Base-by-base conservation (phyloP, 306 rosid genomes). In the Gastrolobium villosum region DNA sequence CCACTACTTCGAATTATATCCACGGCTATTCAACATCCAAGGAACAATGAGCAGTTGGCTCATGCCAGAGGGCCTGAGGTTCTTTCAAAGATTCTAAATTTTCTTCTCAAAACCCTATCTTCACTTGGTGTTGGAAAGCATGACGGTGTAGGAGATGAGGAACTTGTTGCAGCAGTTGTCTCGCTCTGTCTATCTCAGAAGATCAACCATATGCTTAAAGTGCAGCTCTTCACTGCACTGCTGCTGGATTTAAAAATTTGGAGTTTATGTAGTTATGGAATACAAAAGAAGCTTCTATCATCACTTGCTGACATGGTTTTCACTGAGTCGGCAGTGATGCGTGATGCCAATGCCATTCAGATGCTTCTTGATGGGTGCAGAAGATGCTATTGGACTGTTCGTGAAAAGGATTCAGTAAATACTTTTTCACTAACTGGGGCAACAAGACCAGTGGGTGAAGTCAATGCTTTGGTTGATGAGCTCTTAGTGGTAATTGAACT, bases 271-370 rank as follows among this genome's bases (percentile, higher is more conserved):
- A 91, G 88, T 83, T 95, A 95, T 86, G 98, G 99, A 76, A 84
- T 95, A 74, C 99, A 95, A 75, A 95, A 95, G 88, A 95, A 95
- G 90, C 99, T 95, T 85, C 84, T 95, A 48, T 93, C 99, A 81
- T 93, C 99, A 53, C 99, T 95, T 56, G 98, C 99, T 14, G 99
- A 95, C 90, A 93, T 93, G 97, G 98, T 95, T 75, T 93, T 95
- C 86, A 89, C 98, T 10, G 94, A 95, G 86, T 87, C 90, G 7
- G 80, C 85, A 39, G 93, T 93, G 53, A 95, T 95, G 98, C 93
- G 97, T 59, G 97, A 93, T 72, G 99, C 99, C 82, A 95, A 93
- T 88, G 97, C 98, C 81, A 91, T 95, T 82, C 99, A 95, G 73
- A 85, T 89, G 94, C 99, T 95, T 88, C 94, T 95, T 55, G 98